Percentiles rank a stretch among this genome's conserved stretches.
Evolutionary conservation across 345 rosid species (phyloP).

Genomic region (Citrus inodora): DNA sequence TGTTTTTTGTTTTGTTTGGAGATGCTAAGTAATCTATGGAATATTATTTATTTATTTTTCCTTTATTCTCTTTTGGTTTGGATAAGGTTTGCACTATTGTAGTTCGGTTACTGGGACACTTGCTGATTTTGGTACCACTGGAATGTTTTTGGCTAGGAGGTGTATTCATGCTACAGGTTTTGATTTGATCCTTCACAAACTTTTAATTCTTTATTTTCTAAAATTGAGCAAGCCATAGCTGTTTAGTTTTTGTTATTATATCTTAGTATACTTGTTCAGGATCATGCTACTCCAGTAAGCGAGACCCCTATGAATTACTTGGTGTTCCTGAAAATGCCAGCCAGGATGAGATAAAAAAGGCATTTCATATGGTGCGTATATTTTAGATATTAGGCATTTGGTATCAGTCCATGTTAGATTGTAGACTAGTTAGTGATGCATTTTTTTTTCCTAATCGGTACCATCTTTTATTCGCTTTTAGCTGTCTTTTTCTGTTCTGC

Average conservation of each 20-base stretch:
- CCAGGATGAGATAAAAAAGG: constrained; percentile 75
- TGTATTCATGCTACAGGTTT: constrained; percentile 69
- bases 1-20: neutral
- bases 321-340: constrained; percentile 73
- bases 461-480: neutral
- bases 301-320: constrained; percentile 66
- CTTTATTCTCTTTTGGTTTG: neutral
- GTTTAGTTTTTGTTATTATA: neutral
- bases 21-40: neutral
- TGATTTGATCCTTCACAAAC: neutral
- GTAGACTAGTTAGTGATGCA: neutral
- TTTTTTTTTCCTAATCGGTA: neutral
- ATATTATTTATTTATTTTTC: neutral
- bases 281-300: constrained; percentile 32
- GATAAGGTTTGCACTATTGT: constrained; percentile 38
- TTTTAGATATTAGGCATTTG: neutral
- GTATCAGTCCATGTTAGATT: neutral
- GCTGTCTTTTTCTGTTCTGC: neutral
- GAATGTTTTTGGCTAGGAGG: constrained; percentile 34
- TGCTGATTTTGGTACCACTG: constrained; percentile 25
- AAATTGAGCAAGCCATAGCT: neutral
- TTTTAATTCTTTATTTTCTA: neutral
- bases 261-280: constrained; percentile 34
- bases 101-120: constrained; percentile 27
- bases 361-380: constrained; percentile 61